Percentiles rank a stretch among this genome's conserved stretches.
These are phyloP conservation scores for Suillus plorans DNA, from an alignment of 768 basidiomycete genomes.

Conservation along the genomic window DNA sequence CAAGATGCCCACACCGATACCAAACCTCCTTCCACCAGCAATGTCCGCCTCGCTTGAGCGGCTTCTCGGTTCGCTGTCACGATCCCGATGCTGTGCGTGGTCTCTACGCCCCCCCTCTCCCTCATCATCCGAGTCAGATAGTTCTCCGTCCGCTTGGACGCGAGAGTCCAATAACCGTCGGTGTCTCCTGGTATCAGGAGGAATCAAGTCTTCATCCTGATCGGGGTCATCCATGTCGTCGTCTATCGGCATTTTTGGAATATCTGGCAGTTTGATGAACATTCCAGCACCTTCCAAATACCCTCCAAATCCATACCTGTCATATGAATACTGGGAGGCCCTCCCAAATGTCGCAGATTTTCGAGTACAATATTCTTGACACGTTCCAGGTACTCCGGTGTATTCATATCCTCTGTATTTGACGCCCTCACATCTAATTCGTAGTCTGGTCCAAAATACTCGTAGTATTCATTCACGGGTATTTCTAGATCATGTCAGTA, in stretches of 20 bases:
- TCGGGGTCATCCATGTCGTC: constrained; percentile 78
- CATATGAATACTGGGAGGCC: constrained; percentile 93
- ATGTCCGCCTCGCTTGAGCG: constrained; percentile 43
- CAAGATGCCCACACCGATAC: constrained; percentile 71
- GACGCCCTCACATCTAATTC: constrained; percentile 92
- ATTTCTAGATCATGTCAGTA: constrained; percentile 62
- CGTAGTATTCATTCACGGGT: constrained; percentile 98
- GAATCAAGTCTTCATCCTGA: constrained; percentile 80
- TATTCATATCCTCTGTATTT: constrained; percentile 95
- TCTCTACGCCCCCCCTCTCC: constrained; percentile 84
- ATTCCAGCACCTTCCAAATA: background rate
- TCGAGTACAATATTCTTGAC: constrained; percentile 92
- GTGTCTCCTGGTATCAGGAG: constrained; percentile 74
- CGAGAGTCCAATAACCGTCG: constrained; percentile 76
- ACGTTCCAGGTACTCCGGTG: constrained; percentile 88
- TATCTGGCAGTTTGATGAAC: constrained; percentile 47
- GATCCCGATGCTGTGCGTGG: constrained; percentile 57
- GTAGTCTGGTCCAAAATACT: constrained; percentile 98
- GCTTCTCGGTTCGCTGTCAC: constrained; percentile 43
- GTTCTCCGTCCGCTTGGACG: constrained; percentile 81
- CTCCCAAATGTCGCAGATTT: constrained; percentile 80
- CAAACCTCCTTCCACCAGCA: constrained; percentile 52
- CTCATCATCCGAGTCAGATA: constrained; percentile 98
- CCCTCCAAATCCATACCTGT: constrained; percentile 50
- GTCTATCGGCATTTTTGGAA: constrained; percentile 84